These are phyloP conservation scores for Zychaea mexicana DNA, from an alignment of 371 early-diverging fungal species.

Conservation along the genomic window DNA sequence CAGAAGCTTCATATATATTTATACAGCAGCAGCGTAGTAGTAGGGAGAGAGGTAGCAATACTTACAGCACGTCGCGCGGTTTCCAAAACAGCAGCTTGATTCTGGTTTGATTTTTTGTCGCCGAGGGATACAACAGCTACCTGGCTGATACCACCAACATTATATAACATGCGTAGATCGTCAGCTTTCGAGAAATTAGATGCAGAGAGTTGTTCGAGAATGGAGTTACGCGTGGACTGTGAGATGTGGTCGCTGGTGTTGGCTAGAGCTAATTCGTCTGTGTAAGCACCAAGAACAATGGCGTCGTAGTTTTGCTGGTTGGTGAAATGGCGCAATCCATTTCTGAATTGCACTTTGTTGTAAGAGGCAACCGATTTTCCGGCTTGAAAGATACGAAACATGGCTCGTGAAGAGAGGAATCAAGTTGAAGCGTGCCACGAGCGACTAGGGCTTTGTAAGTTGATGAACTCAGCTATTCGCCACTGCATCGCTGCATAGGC, in stretches of 20 bases:
- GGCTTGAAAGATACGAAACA: not conserved
- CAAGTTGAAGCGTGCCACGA: no score
- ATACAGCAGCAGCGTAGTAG: no score
- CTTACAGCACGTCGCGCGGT: slow-evolving; percentile 7
- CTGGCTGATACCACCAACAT: slow-evolving; percentile 56
- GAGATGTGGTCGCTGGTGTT: slow-evolving; percentile 28
- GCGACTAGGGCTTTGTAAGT: no score
- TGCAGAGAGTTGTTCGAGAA: slow-evolving; percentile 38
- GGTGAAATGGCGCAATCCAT: slow-evolving; percentile 26
- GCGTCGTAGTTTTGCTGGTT: slow-evolving; percentile 38
- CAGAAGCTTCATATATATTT: no score
- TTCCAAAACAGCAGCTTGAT: not conserved
- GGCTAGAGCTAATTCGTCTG: slow-evolving; percentile 17
- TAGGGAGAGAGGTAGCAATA: no score
- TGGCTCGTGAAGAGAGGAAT: not conserved
- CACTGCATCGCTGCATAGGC: no score
- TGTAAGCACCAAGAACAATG: slow-evolving; percentile 39
- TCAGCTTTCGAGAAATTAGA: slow-evolving; percentile 56
- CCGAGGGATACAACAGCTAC: slow-evolving; percentile 82
- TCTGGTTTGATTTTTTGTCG: slow-evolving; percentile 14
- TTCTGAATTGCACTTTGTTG: not conserved
- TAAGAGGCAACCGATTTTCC: not conserved
- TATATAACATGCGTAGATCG: slow-evolving; percentile 58
- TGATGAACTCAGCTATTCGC: no score
- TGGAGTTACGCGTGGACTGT: slow-evolving; percentile 22